Evolutionary conservation across 2,329 filamentous ascomycete genomes (phyloP).

Genomic region (Paecilomyces formosus): DNA sequence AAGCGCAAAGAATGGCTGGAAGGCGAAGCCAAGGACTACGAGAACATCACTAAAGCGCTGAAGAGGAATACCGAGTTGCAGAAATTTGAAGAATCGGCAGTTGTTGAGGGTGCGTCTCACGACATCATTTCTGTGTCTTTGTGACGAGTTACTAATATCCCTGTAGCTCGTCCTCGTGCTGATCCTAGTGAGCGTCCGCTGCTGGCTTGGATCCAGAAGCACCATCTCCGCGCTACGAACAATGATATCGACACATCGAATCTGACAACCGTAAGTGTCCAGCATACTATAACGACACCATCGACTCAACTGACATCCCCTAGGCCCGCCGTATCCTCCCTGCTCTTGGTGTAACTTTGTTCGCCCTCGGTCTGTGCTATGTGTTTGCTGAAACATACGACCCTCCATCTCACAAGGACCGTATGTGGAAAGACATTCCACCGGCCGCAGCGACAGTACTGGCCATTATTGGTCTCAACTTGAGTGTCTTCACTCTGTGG

Average conservation of each 20-base stretch:
- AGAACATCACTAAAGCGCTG: conserved; percentile 22
- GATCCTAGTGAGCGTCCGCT: conserved; percentile 31
- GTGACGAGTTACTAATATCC: not conserved
- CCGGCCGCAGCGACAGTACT: conserved; percentile 46
- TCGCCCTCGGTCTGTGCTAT: conserved; percentile 35
- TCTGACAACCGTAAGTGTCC: conserved; percentile 25
- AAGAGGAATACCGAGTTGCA: conserved; percentile 28
- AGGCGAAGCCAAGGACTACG: conserved; percentile 39
- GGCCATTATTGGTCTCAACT: conserved; percentile 44
- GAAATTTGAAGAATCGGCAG: conserved; percentile 25
- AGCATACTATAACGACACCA: not conserved
- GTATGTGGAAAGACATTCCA: conserved; percentile 43
- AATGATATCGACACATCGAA: conserved; percentile 24
- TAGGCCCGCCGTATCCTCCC: conserved; percentile 41
- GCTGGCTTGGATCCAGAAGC: conserved; percentile 37
- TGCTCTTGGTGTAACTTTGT: conserved; percentile 30
- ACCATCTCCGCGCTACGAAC: conserved; percentile 30
- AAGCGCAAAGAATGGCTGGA: conserved; percentile 47
- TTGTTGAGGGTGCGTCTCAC: conserved; percentile 25
- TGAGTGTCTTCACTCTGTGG: conserved; percentile 46
- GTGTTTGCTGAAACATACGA: conserved; percentile 42
- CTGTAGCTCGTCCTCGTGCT: conserved; percentile 30
- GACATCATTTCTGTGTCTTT: not conserved
- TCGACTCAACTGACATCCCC: not conserved
- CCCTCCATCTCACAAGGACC: conserved; percentile 39